Evolutionary conservation across 805 yeast species (phyloP).

Genomic region (Candida nanaspora): DNA sequence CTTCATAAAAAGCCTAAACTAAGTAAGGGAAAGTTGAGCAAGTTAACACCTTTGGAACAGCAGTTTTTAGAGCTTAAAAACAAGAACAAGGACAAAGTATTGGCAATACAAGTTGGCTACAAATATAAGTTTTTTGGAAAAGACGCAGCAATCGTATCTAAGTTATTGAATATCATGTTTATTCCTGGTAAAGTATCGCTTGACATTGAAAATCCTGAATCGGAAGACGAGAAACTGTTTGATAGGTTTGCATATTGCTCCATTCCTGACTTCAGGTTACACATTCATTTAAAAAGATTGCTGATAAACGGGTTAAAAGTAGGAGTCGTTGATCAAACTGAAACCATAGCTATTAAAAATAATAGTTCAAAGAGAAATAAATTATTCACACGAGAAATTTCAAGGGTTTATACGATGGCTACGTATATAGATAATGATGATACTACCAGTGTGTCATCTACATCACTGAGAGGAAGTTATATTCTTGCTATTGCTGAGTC

Average conservation of each 20-base stretch:
- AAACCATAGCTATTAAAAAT: conserved; percentile 68
- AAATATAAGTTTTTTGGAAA: conserved; percentile 81
- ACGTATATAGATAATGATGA: conserved; percentile 63
- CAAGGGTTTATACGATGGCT: conserved; percentile 73
- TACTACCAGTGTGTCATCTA: conserved; percentile 7
- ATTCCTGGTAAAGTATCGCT: conserved; percentile 60
- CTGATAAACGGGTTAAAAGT: conserved; percentile 70
- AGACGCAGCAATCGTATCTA: conserved; percentile 70
- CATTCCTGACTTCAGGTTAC: conserved; percentile 72
- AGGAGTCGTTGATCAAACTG: conserved; percentile 81
- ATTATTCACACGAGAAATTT: conserved; percentile 61
- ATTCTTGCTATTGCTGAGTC: conserved; percentile 37
- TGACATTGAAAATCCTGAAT: conserved; percentile 36
- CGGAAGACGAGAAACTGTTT: conserved; percentile 35
- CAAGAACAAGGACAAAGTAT: conserved; percentile 54
- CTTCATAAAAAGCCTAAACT: neutral
- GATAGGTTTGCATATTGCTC: conserved; percentile 74
- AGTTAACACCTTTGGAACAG: conserved; percentile 71
- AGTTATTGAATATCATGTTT: conserved; percentile 60
- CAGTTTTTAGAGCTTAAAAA: conserved; percentile 66
- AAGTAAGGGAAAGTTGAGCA: conserved; percentile 3
- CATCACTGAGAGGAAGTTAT: conserved; percentile 32
- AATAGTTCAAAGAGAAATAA: conserved; percentile 41
- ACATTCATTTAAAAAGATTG: conserved; percentile 68
- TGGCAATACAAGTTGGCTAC: conserved; percentile 87